phyloP scores from a whole-genome alignment of 768 basidiomycete species.

The Lentinula guzmanii region DNA sequence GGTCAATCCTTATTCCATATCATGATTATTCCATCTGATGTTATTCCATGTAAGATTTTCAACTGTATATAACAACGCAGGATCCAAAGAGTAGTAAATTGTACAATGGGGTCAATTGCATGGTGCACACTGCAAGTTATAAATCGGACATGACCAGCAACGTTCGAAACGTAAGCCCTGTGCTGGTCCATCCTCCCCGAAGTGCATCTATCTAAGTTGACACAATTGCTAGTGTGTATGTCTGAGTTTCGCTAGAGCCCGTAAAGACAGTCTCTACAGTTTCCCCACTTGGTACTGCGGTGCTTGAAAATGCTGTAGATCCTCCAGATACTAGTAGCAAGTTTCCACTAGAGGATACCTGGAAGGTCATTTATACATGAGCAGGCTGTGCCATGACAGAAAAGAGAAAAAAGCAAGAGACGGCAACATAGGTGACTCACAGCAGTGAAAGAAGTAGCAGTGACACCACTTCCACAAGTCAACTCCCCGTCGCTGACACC shows the following conservation, averaged over 20 bases:
- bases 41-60: too few relatives aligned
- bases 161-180: too few relatives aligned
- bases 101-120: too few relatives aligned
- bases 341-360: constrained; percentile 43
- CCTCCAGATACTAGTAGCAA: constrained; percentile 45
- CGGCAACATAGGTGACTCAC: constrained; percentile 20
- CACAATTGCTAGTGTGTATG: constrained; percentile 33
- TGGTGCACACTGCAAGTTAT: too few relatives aligned
- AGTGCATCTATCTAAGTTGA: constrained; percentile 14
- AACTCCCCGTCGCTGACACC: constrained; percentile 40
- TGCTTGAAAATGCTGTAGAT: constrained; percentile 45
- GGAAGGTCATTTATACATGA: background rate
- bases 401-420: background rate
- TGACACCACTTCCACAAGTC: constrained; percentile 46
- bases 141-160: too few relatives aligned
- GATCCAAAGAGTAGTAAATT: too few relatives aligned
- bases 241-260: constrained; percentile 24
- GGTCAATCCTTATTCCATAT: too few relatives aligned
- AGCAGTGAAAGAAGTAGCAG: constrained; percentile 42
- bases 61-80: too few relatives aligned
- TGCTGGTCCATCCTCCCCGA: background rate
- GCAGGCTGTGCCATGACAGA: background rate
- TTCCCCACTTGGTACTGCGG: constrained; percentile 44
- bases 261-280: constrained; percentile 34
- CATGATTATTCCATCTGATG: too few relatives aligned